Base-by-base conservation (phyloP, 2,329 filamentous ascomycete species). In the Parastagonospora avenae region DNA sequence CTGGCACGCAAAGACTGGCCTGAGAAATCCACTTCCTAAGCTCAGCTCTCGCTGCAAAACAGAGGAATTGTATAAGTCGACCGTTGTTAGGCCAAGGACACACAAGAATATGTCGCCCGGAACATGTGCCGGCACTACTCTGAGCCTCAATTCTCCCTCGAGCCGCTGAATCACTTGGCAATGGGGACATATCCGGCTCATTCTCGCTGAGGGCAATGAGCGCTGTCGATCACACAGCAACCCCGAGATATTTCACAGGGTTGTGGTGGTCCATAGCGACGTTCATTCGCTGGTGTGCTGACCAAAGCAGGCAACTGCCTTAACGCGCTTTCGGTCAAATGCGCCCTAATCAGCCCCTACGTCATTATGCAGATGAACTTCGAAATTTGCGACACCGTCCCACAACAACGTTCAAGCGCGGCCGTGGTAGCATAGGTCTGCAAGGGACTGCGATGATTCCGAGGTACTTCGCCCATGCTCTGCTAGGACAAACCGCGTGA, bases 401-500 rank as follows among this genome's bases (percentile, higher is more conserved):
- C 59, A 63, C 60, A 61, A 48, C 60, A 46, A 56, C 56, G 48
- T 30, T 50, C 58, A 55, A 63, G 62, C 66, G 65, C 64, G 63
- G 66, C 62, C 66, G 67, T 63, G 33, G 42, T 52, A 58, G 55
- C 52, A 57, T 60, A 51, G 55, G 46, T 42, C 33, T 50, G 59
- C 55, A 57, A 59, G 56, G 54, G 55, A 54, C 54, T 52, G 5
- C 19, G 52, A 49, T 50, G 45, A 42, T 47, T 30, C 52, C 54
- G 46, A 46, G 49, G 44, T n/a, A 42, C n/a, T 52, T 49, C 16
- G 28, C 31, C 36, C 16, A 40, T 24, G 33, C 30, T 16, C 28
- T 35, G n/a, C 47, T 54, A 45, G 32, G 39, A 28, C 33, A 30
- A 19, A 15, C 35, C 27, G 44, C 37, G 43, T 45, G 54, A 57